phyloP scores from a whole-genome alignment of 768 basidiomycete genomes.

The Inosperma sp. region DNA sequence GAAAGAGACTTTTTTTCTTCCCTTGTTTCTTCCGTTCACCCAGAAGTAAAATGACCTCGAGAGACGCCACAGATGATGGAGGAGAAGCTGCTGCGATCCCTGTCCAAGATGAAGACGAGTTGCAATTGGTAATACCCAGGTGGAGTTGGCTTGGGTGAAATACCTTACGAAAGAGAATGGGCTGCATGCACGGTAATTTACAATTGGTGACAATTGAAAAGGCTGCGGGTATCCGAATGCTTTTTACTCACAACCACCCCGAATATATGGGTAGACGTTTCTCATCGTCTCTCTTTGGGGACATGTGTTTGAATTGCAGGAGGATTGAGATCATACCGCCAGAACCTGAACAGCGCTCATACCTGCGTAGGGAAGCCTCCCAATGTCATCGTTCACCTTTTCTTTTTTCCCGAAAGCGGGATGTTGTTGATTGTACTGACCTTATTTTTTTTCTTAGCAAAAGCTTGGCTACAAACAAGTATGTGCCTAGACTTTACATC shows the following conservation, averaged over 20 bases:
- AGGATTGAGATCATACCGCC: constrained; percentile 97
- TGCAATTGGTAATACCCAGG: constrained; percentile 42
- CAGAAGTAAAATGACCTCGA: not conserved
- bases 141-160: constrained; percentile 28
- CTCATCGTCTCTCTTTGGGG: not conserved
- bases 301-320: constrained; percentile 32
- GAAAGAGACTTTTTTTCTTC: not conserved
- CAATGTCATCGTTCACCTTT: constrained; percentile 55
- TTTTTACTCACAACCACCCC: constrained; percentile 20
- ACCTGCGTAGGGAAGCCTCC: constrained; percentile 97
- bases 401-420: constrained; percentile 38
- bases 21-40: not conserved
- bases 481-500: constrained; percentile 18
- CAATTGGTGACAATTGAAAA: constrained; percentile 61
- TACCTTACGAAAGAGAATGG: constrained; percentile 28
- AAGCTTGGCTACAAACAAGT: constrained; percentile 81
- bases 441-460: constrained; percentile 43
- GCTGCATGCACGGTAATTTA: constrained; percentile 66
- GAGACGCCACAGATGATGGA: constrained; percentile 24
- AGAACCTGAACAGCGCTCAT: constrained; percentile 96
- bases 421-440: constrained; percentile 46
- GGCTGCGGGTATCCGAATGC: constrained; percentile 88
- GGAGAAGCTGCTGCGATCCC: constrained; percentile 19
- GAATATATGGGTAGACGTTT: constrained; percentile 10
- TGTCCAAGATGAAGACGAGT: constrained; percentile 38